Base-by-base conservation (phyloP, 441 rosid species). In the Gossypium gossypioides region DNA sequence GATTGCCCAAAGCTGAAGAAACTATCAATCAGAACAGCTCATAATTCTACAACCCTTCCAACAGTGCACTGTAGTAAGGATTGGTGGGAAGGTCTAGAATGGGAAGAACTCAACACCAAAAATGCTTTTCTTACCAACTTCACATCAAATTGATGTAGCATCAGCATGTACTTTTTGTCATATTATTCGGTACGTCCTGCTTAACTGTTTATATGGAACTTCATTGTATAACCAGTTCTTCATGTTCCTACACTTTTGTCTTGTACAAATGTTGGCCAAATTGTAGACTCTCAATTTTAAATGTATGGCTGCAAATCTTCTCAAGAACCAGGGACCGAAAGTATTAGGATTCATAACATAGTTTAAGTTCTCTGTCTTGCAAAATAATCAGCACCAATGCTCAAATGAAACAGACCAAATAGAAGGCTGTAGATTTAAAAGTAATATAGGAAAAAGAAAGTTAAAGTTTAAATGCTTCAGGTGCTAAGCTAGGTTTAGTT, bases 61-160 rank as follows among this genome's bases (percentile, higher is more conserved):
- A 73, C 77, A n/a, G 78, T 84, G 52, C 81, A 81, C 48, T 81
- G 87, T 48, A 64, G 71, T 69, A 65, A 77, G 75, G 74, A 79
- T 42, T 86, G 87, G 89, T 86, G 89, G 87, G 79, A 79, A 46
- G 81, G 81, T 66, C 66, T 82, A 71, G 74, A 78, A 56, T 65
- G 81, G 75, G 74, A 78, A 8, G 80, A 78, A 55, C 24, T 76
- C 61, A 65, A 4, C 67, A 64, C 27, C 25, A 48, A 3, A 60
- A 21, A 52, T 48, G 32, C 34, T 74, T 67, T 72, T 50, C 72
- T 74, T 73, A 74, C 71, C 32, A 52, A 77, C n/a, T 77, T 80
- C 72, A 68, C 66, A 72, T 55, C 80, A 61, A 68, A 71, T 59
- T 74, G 76, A 77, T 60, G 42, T 32, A 61, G 21, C 50, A 51